Conservation (phyloP, 176 grass and related monocot species). For the Otatea glauca region DNA sequence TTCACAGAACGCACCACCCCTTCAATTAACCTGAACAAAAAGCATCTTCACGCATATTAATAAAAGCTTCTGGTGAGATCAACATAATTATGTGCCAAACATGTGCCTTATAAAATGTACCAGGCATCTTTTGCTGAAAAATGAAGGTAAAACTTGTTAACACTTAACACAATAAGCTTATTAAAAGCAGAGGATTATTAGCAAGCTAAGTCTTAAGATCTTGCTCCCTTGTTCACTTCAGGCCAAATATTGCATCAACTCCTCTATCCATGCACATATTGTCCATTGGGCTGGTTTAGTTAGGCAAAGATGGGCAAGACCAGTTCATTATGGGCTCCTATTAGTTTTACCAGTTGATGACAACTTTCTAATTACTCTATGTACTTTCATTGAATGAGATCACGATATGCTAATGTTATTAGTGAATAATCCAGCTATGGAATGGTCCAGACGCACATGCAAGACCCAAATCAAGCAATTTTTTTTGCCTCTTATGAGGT, state of each 20-base stretch:
- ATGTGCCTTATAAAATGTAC: not conserved
- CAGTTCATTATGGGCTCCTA: not conserved
- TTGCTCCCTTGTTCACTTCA: not conserved
- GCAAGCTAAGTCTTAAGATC: not conserved
- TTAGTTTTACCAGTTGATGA: not conserved
- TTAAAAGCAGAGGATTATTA: not conserved
- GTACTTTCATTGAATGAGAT: not conserved
- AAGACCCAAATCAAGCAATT: not conserved
- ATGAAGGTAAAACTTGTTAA: conserved; percentile 19
- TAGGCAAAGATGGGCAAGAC: not conserved
- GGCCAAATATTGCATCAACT: conserved; percentile 3
- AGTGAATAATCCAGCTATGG: not conserved
- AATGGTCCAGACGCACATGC: not conserved
- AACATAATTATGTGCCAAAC: conserved; percentile 13
- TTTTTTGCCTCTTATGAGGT: not conserved
- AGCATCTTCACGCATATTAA: conserved; percentile 29
- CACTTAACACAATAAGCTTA: not conserved
- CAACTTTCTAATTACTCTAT: no score
- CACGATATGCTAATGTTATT: not conserved
- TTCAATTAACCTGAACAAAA: conserved; percentile 88
- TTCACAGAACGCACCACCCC: conserved; percentile 85
- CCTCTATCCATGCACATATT: not conserved
- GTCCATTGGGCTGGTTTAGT: not conserved
- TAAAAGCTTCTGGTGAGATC: not conserved
- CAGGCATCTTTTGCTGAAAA: conserved; percentile 23